phyloP scores from a whole-genome alignment of 2,329 filamentous ascomycete genomes.

The Alternaria sp. region DNA sequence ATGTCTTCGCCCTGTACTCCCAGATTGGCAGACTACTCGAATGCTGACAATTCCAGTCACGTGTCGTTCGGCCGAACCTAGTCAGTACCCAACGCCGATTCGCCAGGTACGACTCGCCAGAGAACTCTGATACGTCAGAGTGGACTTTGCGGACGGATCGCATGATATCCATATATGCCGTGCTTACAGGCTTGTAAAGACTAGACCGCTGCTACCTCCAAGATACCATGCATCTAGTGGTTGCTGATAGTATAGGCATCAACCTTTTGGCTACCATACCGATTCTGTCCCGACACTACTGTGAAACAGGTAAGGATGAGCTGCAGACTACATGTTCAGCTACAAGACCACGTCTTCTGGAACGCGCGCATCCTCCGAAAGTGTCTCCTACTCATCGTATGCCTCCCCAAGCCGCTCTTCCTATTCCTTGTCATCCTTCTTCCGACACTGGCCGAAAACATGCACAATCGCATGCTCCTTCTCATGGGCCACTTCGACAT shows the following conservation, averaged over 20 bases:
- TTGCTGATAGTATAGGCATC: neutral
- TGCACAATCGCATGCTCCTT: conserved; percentile 3
- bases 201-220: neutral
- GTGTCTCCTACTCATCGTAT: conserved; percentile 4
- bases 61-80: conserved; percentile 9
- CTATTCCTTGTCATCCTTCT: neutral
- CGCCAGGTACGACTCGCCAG: neutral
- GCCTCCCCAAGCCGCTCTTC: neutral
- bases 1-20: neutral
- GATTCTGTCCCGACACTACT: neutral
- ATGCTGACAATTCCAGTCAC: conserved; percentile 6
- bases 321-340: neutral
- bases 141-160: neutral
- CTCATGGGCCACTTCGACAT: neutral
- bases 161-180: neutral
- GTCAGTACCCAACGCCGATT: neutral
- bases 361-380: neutral
- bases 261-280: neutral
- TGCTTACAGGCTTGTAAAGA: neutral
- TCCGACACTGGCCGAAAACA: neutral
- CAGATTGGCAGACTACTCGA: neutral
- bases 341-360: neutral
- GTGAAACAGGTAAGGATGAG: neutral
- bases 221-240: neutral
- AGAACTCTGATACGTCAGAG: neutral